phyloP scores from a whole-genome alignment of 148 eudicot genomes.

The Camellia japonica region DNA sequence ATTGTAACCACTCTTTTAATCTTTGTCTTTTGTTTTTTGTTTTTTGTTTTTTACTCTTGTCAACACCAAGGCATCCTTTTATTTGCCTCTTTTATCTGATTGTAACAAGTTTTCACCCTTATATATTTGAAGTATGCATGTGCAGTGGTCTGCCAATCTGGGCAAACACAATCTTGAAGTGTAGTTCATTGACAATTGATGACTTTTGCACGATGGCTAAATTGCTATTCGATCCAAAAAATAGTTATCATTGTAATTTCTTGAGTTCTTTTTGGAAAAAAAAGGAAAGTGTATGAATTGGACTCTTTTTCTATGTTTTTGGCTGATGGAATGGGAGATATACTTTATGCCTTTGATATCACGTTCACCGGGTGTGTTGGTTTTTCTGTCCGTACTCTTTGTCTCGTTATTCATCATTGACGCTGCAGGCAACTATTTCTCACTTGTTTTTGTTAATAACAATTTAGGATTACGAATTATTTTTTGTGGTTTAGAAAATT shows the following conservation, averaged over 20 bases:
- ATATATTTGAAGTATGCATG: neutral
- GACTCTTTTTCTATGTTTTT: neutral
- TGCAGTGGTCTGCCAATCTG: neutral
- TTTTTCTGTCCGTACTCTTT: too few relatives aligned
- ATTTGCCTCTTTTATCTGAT: constrained; percentile 13
- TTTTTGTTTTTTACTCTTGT: neutral
- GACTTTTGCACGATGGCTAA: too few relatives aligned
- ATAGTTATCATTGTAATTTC: too few relatives aligned
- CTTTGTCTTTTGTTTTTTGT: neutral
- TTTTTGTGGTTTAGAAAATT: too few relatives aligned
- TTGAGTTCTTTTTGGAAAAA: too few relatives aligned
- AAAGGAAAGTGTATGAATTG: neutral
- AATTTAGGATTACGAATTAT: too few relatives aligned
- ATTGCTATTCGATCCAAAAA: too few relatives aligned
- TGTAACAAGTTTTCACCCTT: constrained; percentile 5
- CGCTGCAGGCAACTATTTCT: too few relatives aligned
- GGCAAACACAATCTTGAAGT: neutral
- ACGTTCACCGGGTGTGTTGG: too few relatives aligned
- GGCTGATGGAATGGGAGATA: constrained; percentile 5
- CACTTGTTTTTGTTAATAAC: too few relatives aligned
- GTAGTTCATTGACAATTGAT: neutral
- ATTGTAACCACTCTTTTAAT: neutral
- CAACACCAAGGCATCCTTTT: constrained; percentile 22
- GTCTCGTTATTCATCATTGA: too few relatives aligned
- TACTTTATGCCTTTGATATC: too few relatives aligned